These are phyloP conservation scores for Pichia deserticola DNA, from an alignment of 805 yeast species.

Conservation along the genomic window DNA sequence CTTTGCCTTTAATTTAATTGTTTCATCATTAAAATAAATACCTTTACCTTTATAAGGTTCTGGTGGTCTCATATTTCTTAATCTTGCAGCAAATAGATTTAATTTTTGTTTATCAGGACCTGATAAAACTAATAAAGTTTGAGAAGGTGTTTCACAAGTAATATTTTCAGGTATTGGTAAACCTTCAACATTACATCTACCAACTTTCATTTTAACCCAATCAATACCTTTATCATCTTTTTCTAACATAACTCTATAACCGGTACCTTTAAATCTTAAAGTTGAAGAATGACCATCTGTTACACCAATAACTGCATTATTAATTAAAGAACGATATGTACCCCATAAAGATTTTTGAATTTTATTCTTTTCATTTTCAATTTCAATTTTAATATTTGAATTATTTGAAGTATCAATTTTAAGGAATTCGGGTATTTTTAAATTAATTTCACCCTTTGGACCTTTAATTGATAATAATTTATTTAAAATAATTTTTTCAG, in stretches of 20 bases:
- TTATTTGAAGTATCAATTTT: slow-evolving; percentile 30
- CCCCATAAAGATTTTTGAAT: slow-evolving; percentile 93
- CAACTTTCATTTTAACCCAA: slow-evolving; percentile 73
- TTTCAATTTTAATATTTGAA: slow-evolving; percentile 17
- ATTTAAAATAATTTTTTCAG: slow-evolving; percentile 48
- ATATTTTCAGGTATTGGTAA: slow-evolving; percentile 72
- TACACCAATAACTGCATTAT: slow-evolving; percentile 78
- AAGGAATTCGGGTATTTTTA: slow-evolving; percentile 70
- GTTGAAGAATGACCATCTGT: slow-evolving; percentile 89
- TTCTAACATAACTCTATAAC: slow-evolving; percentile 83
- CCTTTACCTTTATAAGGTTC: slow-evolving; percentile 99
- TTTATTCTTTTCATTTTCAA: slow-evolving; percentile 54
- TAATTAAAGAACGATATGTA: slow-evolving; percentile 70
- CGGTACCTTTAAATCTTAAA: slow-evolving; percentile 89
- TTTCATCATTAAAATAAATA: slow-evolving; percentile 84
- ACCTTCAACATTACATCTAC: slow-evolving; percentile 76
- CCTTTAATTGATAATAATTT: slow-evolving; percentile 59
- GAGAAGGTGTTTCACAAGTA: slow-evolving; percentile 69
- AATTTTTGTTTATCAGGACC: slow-evolving; percentile 87
- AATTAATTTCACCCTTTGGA: slow-evolving; percentile 62
- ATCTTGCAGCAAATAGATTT: slow-evolving; percentile 77
- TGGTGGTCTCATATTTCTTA: slow-evolving; percentile 86
- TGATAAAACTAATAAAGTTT: slow-evolving; percentile 77
- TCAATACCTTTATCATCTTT: slow-evolving; percentile 38
- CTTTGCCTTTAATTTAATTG: slow-evolving; percentile 82